Evolutionary conservation across 176 grass and related monocot genomes (phyloP).

Genomic region (Echinochloa phyllopogon): DNA sequence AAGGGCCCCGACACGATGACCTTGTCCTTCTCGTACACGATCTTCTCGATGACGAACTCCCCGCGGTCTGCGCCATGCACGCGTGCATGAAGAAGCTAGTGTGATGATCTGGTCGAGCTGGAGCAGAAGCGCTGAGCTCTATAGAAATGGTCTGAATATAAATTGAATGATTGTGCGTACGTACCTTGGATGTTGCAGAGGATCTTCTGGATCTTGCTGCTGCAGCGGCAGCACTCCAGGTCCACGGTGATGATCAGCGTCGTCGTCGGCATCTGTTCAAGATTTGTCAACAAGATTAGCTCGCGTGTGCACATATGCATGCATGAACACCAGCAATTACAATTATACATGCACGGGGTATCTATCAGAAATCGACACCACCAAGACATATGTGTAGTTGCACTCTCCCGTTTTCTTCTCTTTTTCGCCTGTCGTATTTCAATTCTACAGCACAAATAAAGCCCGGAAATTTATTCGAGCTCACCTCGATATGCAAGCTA

Average conservation of each 20-base stretch:
- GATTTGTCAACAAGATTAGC: background rate
- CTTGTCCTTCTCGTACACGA: slow-evolving; percentile 68
- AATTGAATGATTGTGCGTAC: background rate
- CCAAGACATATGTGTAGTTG: too few relatives aligned
- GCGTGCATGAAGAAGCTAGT: too few relatives aligned
- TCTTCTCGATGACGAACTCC: slow-evolving; percentile 58
- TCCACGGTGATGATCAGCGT: slow-evolving; percentile 74
- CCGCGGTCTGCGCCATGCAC: slow-evolving; percentile 12
- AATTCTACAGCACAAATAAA: too few relatives aligned
- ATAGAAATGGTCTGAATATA: background rate
- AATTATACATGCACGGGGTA: too few relatives aligned
- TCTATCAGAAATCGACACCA: too few relatives aligned
- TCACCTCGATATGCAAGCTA: too few relatives aligned
- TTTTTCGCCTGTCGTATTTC: too few relatives aligned
- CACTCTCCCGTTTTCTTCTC: too few relatives aligned
- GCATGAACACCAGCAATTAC: background rate
- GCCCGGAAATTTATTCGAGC: too few relatives aligned
- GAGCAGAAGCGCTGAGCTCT: background rate
- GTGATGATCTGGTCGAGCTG: background rate
- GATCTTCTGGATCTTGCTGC: slow-evolving; percentile 60
- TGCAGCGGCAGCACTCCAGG: slow-evolving; percentile 57
- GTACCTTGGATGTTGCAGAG: slow-evolving; percentile 64
- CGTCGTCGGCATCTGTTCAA: slow-evolving; percentile 45
- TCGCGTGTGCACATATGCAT: background rate
- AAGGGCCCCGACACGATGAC: slow-evolving; percentile 65